Percentiles rank a stretch among this genome's conserved stretches.
Conservation (phyloP, 2,329 filamentous ascomycete species). For the Paraconiothyrium sp. region DNA sequence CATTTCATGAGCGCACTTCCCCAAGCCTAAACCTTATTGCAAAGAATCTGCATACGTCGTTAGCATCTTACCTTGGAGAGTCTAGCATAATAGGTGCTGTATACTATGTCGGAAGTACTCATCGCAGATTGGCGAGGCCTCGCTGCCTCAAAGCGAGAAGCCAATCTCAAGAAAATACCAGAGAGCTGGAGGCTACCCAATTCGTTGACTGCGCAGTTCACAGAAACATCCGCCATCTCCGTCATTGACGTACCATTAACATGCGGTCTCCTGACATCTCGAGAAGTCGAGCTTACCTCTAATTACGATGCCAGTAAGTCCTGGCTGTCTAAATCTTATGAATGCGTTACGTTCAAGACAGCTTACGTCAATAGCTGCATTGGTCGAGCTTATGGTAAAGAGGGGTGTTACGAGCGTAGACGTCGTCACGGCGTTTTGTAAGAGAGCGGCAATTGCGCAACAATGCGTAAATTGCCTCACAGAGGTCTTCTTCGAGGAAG, state of each 20-base stretch:
- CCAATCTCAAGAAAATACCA: slow-evolving; percentile 42
- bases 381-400: slow-evolving; percentile 38
- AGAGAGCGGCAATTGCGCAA: slow-evolving; percentile 64
- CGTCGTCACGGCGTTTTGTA: slow-evolving; percentile 64
- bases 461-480: slow-evolving; percentile 63
- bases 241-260: slow-evolving; percentile 43
- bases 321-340: background rate
- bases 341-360: background rate
- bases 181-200: slow-evolving; percentile 42
- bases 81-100: background rate
- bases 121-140: slow-evolving; percentile 41
- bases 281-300: slow-evolving; percentile 48
- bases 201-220: slow-evolving; percentile 28
- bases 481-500: slow-evolving; percentile 56
- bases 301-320: slow-evolving; percentile 42
- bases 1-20: background rate
- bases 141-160: slow-evolving; percentile 41
- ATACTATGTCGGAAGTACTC: slow-evolving; percentile 3
- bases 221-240: slow-evolving; percentile 29
- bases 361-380: slow-evolving; percentile 15
- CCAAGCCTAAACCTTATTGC: background rate
- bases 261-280: slow-evolving; percentile 41
- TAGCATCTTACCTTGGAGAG: background rate
- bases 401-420: slow-evolving; percentile 46
- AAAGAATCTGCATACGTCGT: background rate